These are phyloP conservation scores for Annona cherimola DNA, from an alignment of 164 flowering plant species.

Conservation along the genomic window DNA sequence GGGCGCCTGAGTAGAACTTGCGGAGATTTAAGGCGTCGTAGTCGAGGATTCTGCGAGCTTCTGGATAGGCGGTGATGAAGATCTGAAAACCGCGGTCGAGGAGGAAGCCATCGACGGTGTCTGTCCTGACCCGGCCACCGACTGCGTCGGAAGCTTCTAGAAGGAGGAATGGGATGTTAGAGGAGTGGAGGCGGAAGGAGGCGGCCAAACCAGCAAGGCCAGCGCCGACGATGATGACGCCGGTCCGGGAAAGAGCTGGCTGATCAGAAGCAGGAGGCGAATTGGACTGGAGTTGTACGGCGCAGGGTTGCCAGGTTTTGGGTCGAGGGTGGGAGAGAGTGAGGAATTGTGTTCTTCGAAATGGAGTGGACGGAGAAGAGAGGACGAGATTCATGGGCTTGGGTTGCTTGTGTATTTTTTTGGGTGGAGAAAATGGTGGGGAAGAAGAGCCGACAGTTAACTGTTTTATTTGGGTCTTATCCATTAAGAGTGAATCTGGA, in stretches of 20 bases:
- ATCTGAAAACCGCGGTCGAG: conserved; percentile 96
- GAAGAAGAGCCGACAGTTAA: neutral
- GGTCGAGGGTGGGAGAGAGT: neutral
- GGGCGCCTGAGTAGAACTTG: conserved; percentile 83
- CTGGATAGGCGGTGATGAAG: conserved; percentile 93
- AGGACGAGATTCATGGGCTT: conserved; percentile 3
- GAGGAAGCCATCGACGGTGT: conserved; percentile 65
- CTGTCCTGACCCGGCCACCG: conserved; percentile 93
- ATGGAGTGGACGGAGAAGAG: neutral
- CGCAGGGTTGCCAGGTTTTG: neutral
- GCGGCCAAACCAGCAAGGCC: conserved; percentile 96
- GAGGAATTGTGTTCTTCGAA: neutral
- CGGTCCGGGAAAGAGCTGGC: conserved; percentile 20
- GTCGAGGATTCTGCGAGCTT: conserved; percentile 52
- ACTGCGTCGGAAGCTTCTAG: conserved; percentile 81
- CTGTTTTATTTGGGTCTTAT: neutral
- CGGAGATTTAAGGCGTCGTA: conserved; percentile 44
- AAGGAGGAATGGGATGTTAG: conserved; percentile 63
- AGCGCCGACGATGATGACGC: conserved; percentile 69
- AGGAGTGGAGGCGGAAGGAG: conserved; percentile 58
- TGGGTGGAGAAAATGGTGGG: neutral
- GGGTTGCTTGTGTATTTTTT: neutral
- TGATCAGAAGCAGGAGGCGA: conserved; percentile 17
- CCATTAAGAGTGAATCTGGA: neutral
- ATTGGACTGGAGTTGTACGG: conserved; percentile 3